These are phyloP conservation scores for Boletus rubropictus DNA, from an alignment of 768 basidiomycete species.

Conservation along the genomic window DNA sequence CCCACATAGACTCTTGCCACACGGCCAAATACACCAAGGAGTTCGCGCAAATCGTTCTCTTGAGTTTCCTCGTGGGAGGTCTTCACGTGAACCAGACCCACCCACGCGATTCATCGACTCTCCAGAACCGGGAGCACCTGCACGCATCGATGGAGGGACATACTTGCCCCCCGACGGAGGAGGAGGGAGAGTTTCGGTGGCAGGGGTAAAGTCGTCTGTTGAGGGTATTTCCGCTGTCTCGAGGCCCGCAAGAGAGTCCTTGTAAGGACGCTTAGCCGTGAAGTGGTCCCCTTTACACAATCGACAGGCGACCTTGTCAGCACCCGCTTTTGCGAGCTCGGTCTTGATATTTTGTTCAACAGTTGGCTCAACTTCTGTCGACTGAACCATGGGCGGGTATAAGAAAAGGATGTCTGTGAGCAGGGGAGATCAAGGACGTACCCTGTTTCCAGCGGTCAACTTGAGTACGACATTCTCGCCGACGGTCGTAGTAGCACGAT, in stretches of 20 bases:
- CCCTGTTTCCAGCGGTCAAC: conserved; percentile 59
- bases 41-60: conserved; percentile 87
- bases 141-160: conserved; percentile 90
- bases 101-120: conserved; percentile 58
- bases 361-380: conserved; percentile 59
- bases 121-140: conserved; percentile 58
- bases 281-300: conserved; percentile 97
- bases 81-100: conserved; percentile 63
- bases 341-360: conserved; percentile 62
- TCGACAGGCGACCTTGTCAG: conserved; percentile 86
- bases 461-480: conserved; percentile 67
- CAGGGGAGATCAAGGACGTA: conserved; percentile 19
- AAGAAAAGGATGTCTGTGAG: not conserved
- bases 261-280: conserved; percentile 97
- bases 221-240: conserved; percentile 47
- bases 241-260: conserved; percentile 81
- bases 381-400: conserved; percentile 29
- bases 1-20: conserved; percentile 92
- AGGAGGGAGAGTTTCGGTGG: conserved; percentile 25
- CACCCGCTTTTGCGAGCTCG: conserved; percentile 65
- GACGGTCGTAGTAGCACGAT: conserved; percentile 90
- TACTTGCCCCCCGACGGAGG: conserved; percentile 68
- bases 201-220: conserved; percentile 32
- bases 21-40: conserved; percentile 82
- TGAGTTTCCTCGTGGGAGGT: conserved; percentile 92